A percentile compares a stretch with the other conserved stretches of the same genome.
phyloP scores from a whole-genome alignment of 768 basidiomycete genomes.

The Tricholoma hemisulphureum region DNA sequence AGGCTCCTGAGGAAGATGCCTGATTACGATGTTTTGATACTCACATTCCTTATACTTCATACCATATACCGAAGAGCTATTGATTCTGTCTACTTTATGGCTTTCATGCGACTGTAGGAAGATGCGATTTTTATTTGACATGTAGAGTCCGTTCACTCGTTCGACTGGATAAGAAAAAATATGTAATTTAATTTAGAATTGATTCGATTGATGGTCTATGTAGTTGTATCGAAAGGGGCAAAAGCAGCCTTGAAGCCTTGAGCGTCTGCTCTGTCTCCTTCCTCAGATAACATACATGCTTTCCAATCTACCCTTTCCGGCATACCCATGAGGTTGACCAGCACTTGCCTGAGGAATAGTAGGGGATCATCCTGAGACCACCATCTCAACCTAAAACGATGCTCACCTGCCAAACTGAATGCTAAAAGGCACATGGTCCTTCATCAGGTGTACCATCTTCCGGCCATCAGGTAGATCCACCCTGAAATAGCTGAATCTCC shows the following conservation, averaged over 20 bases:
- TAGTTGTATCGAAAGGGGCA: slow-evolving; percentile 62
- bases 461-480: slow-evolving; percentile 87
- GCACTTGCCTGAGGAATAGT: slow-evolving; percentile 61
- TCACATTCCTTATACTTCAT: neutral
- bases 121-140: no score
- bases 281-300: slow-evolving; percentile 75
- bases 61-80: neutral
- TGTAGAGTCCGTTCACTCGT: neutral
- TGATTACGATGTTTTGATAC: neutral
- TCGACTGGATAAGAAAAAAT: neutral
- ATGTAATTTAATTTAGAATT: neutral
- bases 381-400: neutral
- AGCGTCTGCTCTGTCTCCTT: slow-evolving; percentile 83
- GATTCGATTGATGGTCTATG: neutral
- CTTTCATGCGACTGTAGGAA: neutral
- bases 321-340: slow-evolving; percentile 72
- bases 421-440: slow-evolving; percentile 74
- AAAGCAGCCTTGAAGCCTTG: slow-evolving; percentile 84
- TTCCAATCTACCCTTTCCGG: slow-evolving; percentile 92
- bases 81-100: neutral
- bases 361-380: slow-evolving; percentile 4
- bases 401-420: slow-evolving; percentile 92
- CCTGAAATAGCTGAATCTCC: slow-evolving; percentile 79
- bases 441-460: slow-evolving; percentile 84
- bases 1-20: neutral